Evolutionary conservation across 371 early-diverging fungal genomes (phyloP).

Genomic region (Funneliformis caledonium): DNA sequence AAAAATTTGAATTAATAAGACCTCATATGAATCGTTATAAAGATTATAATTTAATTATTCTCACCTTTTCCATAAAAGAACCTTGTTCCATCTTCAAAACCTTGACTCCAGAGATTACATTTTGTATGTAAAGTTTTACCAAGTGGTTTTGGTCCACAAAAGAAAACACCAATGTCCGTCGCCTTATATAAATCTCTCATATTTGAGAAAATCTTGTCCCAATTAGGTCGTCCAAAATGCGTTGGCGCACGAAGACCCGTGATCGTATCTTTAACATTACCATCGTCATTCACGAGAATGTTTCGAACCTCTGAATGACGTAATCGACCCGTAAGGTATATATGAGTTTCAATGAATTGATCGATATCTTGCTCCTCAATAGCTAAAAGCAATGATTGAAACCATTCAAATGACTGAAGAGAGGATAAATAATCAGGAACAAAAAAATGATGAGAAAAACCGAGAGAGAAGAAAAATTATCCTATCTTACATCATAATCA

Average conservation of each 20-base stretch:
- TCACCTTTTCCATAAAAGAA: constrained; percentile 46
- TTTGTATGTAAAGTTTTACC: constrained; percentile 57
- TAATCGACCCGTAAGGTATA: constrained; percentile 72
- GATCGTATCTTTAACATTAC: constrained; percentile 55
- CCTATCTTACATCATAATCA: constrained; percentile 64
- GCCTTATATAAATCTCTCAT: constrained; percentile 55
- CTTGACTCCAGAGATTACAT: constrained; percentile 68
- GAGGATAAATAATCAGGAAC: constrained; percentile 14
- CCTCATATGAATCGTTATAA: no score
- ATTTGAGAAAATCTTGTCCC: constrained; percentile 63
- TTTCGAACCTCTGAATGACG: constrained; percentile 58
- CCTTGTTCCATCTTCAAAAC: constrained; percentile 42
- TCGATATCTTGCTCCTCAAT: constrained; percentile 69
- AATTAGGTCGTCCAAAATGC: constrained; percentile 67
- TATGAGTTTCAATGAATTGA: constrained; percentile 74
- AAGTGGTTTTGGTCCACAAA: constrained; percentile 66
- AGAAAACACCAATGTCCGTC: constrained; percentile 65
- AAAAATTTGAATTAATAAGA: no score
- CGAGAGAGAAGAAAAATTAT: constrained; percentile 54
- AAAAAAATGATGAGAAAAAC: constrained; percentile 25
- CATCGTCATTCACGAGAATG: constrained; percentile 59
- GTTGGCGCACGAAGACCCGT: constrained; percentile 66
- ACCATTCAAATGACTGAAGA: constrained; percentile 75
- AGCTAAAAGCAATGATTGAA: constrained; percentile 70
- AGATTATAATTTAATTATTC: not conserved